Evolutionary conservation across 345 rosid species (phyloP), one percentile per base, ranked within the genome.

Genomic region (Limnanthes douglasii): DNA sequence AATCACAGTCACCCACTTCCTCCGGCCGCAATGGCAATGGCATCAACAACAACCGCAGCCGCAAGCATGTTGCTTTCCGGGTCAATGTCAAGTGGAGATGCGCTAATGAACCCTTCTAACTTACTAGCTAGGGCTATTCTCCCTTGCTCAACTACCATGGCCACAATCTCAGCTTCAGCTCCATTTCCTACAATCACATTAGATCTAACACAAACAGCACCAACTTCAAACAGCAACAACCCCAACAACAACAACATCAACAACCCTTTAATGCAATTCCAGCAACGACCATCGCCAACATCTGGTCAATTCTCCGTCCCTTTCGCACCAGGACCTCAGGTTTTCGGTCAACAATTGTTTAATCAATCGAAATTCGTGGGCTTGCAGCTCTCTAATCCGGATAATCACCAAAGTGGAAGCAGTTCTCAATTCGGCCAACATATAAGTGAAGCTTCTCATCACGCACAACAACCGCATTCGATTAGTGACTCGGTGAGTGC

Each of bases 1-100:
- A 80, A 69, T 48, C 98, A 90, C 38, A 90, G 70, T 56, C 98
- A 90, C 45, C 98, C 96, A 0, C 55, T 90, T 15, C 98, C 98
- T 0, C 88, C 93, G 3, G 85, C 96, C 0, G 98, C 98, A 0
- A 68, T 90, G 52, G 82, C 96, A 0, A 84, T 90, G 96, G 98
- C 94, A 16, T 84, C 98, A 2, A 84, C 98, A 1, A 90, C 98
- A 8, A 6, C 79, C 0, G 94, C 96, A 0, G 98, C 98, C 0
- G 96, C 95, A 1, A 80, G 32, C 36, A 90, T 84, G 98, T 23
- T 90, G 32, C 76, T 90, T 17, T 84, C 98, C 0, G 96, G 96
- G 0, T 84, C 98, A 9, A 90, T 75, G 86, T 69, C 96, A 4
- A 90, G 96, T 49, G 71, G 75, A 6, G 98, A 90, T 5, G 86